These are phyloP conservation scores for Ramichloridium luteum DNA, from an alignment of 2,329 filamentous ascomycete genomes.

Conservation along the genomic window DNA sequence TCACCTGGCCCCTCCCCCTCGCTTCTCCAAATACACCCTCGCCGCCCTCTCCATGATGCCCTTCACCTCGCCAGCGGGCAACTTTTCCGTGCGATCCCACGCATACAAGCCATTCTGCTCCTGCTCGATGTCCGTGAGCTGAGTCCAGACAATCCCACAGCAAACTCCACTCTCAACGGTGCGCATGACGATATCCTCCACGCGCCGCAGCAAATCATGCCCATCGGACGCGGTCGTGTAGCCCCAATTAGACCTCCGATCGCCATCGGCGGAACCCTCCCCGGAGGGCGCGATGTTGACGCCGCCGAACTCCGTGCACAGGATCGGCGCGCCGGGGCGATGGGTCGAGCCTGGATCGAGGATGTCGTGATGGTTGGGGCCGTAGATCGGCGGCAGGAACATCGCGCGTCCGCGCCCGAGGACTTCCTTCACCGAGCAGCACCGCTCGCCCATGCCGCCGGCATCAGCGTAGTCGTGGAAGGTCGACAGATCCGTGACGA, in stretches of 20 bases:
- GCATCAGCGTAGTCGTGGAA: conserved; percentile 58
- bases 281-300: conserved; percentile 49
- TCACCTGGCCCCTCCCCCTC: no score
- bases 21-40: conserved; percentile 32
- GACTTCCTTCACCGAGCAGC: conserved; percentile 42
- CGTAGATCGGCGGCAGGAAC: conserved; percentile 39
- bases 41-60: conserved; percentile 44
- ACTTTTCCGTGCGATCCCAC: conserved; percentile 48
- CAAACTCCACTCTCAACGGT: conserved; percentile 45
- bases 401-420: conserved; percentile 44
- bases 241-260: no score
- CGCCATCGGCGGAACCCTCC: conserved; percentile 25
- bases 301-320: conserved; percentile 57
- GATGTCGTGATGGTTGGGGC: conserved; percentile 17
- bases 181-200: conserved; percentile 47
- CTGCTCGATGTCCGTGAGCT: conserved; percentile 51
- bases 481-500: conserved; percentile 50
- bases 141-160: conserved; percentile 55
- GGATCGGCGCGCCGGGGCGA: conserved; percentile 43
- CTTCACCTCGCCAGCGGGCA: conserved; percentile 46
- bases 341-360: conserved; percentile 41
- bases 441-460: conserved; percentile 43
- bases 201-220: conserved; percentile 45
- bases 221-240: conserved; percentile 54
- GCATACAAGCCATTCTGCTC: conserved; percentile 57